Evolutionary conservation across 148 eudicot genomes (phyloP).

Genomic region (Fallopia convolvulus): DNA sequence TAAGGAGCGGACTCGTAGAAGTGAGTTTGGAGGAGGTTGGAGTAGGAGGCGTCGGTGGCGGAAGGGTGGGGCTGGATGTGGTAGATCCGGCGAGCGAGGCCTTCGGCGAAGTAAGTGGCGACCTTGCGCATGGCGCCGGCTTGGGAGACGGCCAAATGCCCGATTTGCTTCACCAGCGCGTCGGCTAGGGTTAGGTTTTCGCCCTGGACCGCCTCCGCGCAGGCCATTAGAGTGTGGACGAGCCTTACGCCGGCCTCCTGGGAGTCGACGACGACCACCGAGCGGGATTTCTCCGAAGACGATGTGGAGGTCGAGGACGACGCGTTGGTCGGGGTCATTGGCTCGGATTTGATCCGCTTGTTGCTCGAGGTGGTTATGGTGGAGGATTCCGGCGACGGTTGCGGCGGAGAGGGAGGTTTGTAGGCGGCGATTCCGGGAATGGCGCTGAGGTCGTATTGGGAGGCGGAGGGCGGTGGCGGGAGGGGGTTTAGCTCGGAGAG

Average conservation of each 20-base stretch:
- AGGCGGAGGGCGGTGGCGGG: not conserved
- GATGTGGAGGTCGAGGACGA: not conserved
- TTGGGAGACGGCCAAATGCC: constrained; percentile 62
- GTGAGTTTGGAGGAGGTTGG: constrained; percentile 64
- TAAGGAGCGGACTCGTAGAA: constrained; percentile 84
- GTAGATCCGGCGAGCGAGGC: constrained; percentile 67
- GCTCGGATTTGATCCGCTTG: constrained; percentile 9
- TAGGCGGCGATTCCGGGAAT: constrained; percentile 16
- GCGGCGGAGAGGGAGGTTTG: not conserved
- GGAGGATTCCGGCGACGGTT: not conserved
- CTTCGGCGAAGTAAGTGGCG: constrained; percentile 80
- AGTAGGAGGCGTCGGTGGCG: constrained; percentile 10
- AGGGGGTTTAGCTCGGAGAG: constrained; percentile 40
- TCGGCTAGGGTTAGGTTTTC: constrained; percentile 50
- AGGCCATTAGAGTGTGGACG: constrained; percentile 79
- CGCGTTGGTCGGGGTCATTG: not conserved
- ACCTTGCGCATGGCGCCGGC: constrained; percentile 83
- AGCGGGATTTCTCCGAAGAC: constrained; percentile 16
- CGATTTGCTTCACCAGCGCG: constrained; percentile 58
- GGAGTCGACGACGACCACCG: constrained; percentile 61
- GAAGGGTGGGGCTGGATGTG: constrained; percentile 39
- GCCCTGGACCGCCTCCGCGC: constrained; percentile 70
- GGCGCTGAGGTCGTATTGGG: constrained; percentile 11
- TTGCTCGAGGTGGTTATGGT: not conserved
- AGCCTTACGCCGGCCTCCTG: constrained; percentile 74